A percentile compares a stretch with the other conserved stretches of the same genome.
phyloP scores from a whole-genome alignment of 257 asterid species.

The Misopates orontium region DNA sequence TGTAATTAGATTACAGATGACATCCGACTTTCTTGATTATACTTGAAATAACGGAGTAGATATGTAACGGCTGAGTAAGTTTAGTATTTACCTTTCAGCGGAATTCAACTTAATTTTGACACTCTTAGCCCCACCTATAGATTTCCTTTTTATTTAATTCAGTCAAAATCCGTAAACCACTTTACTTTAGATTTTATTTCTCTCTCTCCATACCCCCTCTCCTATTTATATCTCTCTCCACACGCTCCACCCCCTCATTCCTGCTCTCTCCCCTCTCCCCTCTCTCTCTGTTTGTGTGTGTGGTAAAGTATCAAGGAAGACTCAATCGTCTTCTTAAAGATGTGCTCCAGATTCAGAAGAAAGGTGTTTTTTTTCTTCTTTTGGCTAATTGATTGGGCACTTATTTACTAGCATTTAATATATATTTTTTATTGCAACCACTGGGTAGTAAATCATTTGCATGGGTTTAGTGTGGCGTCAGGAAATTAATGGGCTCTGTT shows the following conservation, averaged over 20 bases:
- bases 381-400: not conserved
- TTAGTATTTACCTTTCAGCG: not conserved
- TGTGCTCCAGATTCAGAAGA: conserved; percentile 8
- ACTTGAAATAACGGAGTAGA: too few species aligned
- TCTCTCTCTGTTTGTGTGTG: not conserved
- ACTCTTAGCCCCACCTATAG: not conserved
- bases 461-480: not conserved
- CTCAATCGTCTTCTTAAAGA: not conserved
- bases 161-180: not conserved
- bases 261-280: too few species aligned
- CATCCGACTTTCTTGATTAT: too few species aligned
- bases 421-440: conserved; percentile 3
- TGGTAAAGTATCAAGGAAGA: not conserved
- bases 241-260: not conserved
- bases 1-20: too few species aligned
- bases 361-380: not conserved
- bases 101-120: not conserved
- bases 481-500: conserved; percentile 15
- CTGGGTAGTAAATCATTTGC: not conserved
- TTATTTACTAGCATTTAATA: not conserved
- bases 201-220: too few species aligned
- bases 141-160: not conserved
- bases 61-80: too few species aligned
- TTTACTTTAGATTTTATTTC: not conserved
- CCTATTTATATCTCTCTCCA: too few species aligned